A percentile compares a stretch with the other conserved stretches of the same genome.
Conservation (phyloP, 345 rosid genomes). For the Draba incana region DNA sequence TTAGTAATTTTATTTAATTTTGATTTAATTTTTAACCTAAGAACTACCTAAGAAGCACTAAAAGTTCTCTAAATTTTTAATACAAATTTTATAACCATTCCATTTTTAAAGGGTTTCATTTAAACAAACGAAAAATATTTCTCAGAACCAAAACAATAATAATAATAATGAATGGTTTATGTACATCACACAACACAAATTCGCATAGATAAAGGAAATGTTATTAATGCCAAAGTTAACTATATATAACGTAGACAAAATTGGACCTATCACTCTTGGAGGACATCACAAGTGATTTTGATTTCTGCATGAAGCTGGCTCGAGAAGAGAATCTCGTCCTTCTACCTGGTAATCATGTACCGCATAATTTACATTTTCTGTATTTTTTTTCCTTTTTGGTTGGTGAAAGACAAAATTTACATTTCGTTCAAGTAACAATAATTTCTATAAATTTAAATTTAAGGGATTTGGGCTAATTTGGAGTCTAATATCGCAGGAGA, state of each 20-base stretch:
- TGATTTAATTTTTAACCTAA: no score
- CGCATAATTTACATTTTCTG: background rate
- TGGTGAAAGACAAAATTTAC: background rate
- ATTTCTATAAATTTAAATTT: background rate
- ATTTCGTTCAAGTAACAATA: background rate
- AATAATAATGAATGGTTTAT: background rate
- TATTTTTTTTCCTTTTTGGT: no score
- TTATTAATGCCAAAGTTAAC: background rate
- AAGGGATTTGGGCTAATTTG: background rate
- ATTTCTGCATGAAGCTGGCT: slow-evolving; percentile 39
- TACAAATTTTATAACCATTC: no score
- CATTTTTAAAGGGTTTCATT: no score
- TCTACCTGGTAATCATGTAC: slow-evolving; percentile 55
- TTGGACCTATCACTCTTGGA: slow-evolving; percentile 55
- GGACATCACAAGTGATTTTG: slow-evolving; percentile 51
- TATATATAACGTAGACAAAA: slow-evolving; percentile 48
- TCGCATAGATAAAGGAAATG: background rate
- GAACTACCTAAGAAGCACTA: no score
- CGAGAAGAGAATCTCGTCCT: slow-evolving; percentile 67
- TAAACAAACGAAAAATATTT: no score
- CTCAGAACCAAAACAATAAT: no score
- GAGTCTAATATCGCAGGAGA: slow-evolving; percentile 47
- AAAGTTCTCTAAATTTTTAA: no score
- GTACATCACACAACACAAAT: background rate
- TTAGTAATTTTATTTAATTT: no score